phyloP scores from a whole-genome alignment of 1,284 basidiomycete genomes.

The Kwoniella shivajii region DNA sequence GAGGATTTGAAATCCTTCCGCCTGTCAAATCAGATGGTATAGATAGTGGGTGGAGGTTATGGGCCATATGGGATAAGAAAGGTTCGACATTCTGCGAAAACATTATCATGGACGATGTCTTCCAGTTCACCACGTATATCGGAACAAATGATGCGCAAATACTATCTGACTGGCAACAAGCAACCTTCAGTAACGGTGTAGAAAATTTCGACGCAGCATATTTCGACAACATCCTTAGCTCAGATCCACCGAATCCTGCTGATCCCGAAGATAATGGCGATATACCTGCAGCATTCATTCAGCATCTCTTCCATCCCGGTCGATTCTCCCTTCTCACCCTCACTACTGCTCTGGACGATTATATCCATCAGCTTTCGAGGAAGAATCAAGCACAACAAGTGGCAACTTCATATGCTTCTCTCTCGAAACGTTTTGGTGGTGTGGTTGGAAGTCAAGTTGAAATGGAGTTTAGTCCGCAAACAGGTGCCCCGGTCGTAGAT shows the following conservation, averaged over 20 bases:
- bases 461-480: slow-evolving; percentile 71
- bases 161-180: slow-evolving; percentile 44
- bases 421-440: slow-evolving; percentile 74
- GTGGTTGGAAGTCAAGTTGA: slow-evolving; percentile 83
- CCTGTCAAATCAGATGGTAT: slow-evolving; percentile 31
- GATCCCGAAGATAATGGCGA: slow-evolving; percentile 43
- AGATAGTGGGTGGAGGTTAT: slow-evolving; percentile 51
- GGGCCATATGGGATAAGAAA: slow-evolving; percentile 54
- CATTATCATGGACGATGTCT: slow-evolving; percentile 39
- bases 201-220: slow-evolving; percentile 79
- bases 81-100: slow-evolving; percentile 32
- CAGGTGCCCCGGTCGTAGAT: slow-evolving; percentile 74
- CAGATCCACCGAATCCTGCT: slow-evolving; percentile 61
- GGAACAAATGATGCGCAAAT: slow-evolving; percentile 23
- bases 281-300: slow-evolving; percentile 70
- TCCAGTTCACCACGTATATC: slow-evolving; percentile 43
- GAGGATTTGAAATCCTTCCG: slow-evolving; percentile 52
- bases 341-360: slow-evolving; percentile 75
- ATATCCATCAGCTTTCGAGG: slow-evolving; percentile 64
- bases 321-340: slow-evolving; percentile 81
- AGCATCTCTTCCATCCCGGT: slow-evolving; percentile 79
- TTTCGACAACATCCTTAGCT: slow-evolving; percentile 75
- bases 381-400: slow-evolving; percentile 22
- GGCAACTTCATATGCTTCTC: slow-evolving; percentile 60
- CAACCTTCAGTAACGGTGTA: slow-evolving; percentile 48